Conservation (phyloP, 2,329 filamentous ascomycete genomes). For the Zymoseptoria passerinii region DNA sequence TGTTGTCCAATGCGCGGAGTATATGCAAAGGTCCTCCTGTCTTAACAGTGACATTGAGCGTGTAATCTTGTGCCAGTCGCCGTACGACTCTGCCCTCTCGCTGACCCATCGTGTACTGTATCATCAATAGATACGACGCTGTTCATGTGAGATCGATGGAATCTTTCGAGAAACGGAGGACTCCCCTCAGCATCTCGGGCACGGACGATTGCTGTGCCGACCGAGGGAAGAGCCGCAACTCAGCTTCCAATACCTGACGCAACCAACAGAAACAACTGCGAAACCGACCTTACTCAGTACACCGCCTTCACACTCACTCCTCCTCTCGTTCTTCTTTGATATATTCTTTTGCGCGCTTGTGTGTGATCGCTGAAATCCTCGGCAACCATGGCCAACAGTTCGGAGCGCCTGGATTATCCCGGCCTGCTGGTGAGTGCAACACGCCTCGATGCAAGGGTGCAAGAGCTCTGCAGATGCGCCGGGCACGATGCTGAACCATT, state of each 20-base stretch:
- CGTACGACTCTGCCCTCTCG: background rate
- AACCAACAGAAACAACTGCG: background rate
- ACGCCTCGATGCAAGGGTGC: conserved; percentile 2
- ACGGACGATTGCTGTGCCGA: background rate
- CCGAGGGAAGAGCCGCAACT: background rate
- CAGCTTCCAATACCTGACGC: background rate
- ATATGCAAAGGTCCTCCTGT: background rate
- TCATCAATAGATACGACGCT: background rate
- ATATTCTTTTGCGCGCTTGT: background rate
- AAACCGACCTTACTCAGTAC: background rate
- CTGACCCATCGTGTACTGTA: background rate
- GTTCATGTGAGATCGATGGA: too few relatives aligned
- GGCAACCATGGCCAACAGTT: conserved; percentile 31
- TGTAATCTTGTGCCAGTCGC: background rate
- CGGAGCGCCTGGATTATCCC: conserved; percentile 85
- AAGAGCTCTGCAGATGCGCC: background rate
- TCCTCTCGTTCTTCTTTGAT: background rate
- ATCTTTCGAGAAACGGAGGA: too few relatives aligned
- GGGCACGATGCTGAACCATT: conserved; percentile 14
- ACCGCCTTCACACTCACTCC: background rate
- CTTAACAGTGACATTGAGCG: background rate
- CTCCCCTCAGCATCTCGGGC: too few relatives aligned
- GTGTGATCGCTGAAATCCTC: background rate
- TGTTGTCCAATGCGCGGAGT: background rate
- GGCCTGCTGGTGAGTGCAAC: conserved; percentile 70